Evolutionary conservation across 192 early-diverging fungal genomes (phyloP), one percentile per base, ranked within the genome.

Genomic region (Umbelopsis ramanniana): DNA sequence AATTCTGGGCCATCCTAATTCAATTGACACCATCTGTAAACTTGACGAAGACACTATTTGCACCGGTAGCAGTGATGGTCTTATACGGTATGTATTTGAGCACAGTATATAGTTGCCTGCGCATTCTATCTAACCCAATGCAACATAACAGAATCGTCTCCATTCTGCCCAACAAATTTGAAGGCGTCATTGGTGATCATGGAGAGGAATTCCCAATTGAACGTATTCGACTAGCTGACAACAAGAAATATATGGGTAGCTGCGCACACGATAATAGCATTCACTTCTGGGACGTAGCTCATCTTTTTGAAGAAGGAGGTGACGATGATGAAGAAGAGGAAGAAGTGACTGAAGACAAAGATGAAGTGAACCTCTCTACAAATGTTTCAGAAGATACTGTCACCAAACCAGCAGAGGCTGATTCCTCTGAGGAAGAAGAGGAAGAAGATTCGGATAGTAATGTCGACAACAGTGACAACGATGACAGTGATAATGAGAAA

Each of bases 61-160:
- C 22, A 99, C 98, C 0, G 98, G 96, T 23, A 92, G 90, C 22
- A 90, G 92, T 73, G 98, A 99, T 79, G 98, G 98, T 26, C 88
- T 98, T 38, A 89, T 94, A 71, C 82, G 91, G 83, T 86, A 76
- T 43, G 40, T 43, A 43, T 43, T 5, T 43, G 40, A 43, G 40
- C 6, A 8, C 35, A 22, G 12, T 5, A 0, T 54, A 10, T 24
- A 21, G 17, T 38, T 8, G 17, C 10, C 17, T 50, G n/a, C 15
- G 22, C 0, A 2, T 26, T 50, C 0, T 48, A 50, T 22, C 10
- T 46, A 23, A 26, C 45, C 23, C 12, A 7, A 7, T 8, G 46
- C 21, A 33, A 40, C 6, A 11, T 7, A 21, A 14, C 21, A 73
- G 93, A 38, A 79, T 95, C 8, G 88, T 98, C n/a, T 84, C 88